A percentile compares a stretch with the other conserved stretches of the same genome.
Conservation (phyloP, 2,329 filamentous ascomycete genomes). For the Trichoderma afroharzianum region DNA sequence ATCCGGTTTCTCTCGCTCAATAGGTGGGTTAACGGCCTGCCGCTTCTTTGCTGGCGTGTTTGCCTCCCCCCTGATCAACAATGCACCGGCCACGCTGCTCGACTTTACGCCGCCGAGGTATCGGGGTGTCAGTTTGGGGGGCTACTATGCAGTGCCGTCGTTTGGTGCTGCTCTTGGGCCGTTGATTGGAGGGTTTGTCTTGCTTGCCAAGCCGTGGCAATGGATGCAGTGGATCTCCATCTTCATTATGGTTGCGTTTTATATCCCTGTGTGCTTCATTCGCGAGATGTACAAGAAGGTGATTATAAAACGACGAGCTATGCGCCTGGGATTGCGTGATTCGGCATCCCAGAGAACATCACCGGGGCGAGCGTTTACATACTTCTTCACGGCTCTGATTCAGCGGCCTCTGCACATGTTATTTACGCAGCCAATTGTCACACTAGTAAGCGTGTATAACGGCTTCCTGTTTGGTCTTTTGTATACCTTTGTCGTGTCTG, state of each 20-base stretch:
- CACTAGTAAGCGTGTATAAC: slow-evolving; percentile 63
- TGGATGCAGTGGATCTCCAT: slow-evolving; percentile 50
- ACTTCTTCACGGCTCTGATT: slow-evolving; percentile 43
- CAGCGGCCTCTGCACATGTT: slow-evolving; percentile 65
- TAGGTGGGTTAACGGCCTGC: slow-evolving; percentile 66
- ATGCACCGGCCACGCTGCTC: slow-evolving; percentile 59
- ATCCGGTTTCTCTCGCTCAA: slow-evolving; percentile 63
- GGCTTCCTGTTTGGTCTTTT: slow-evolving; percentile 57
- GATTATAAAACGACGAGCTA: slow-evolving; percentile 48
- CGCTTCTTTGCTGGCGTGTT: slow-evolving; percentile 65
- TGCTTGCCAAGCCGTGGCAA: slow-evolving; percentile 61
- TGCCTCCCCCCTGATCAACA: slow-evolving; percentile 59
- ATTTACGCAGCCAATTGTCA: slow-evolving; percentile 67
- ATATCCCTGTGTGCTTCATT: slow-evolving; percentile 55
- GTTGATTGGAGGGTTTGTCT: slow-evolving; percentile 64
- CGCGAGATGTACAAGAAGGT: slow-evolving; percentile 60
- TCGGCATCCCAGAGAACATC: slow-evolving; percentile 27
- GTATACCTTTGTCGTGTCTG: slow-evolving; percentile 59
- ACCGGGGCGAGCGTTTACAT: slow-evolving; percentile 24
- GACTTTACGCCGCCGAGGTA: slow-evolving; percentile 55
- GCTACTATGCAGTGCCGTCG: slow-evolving; percentile 65
- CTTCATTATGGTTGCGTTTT: slow-evolving; percentile 41
- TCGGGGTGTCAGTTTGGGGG: slow-evolving; percentile 55
- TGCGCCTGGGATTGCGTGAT: slow-evolving; percentile 30
- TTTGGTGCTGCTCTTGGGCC: slow-evolving; percentile 62